These are phyloP conservation scores for Mycocentrospora acerina DNA, from an alignment of 2,329 filamentous ascomycete genomes.

Conservation along the genomic window DNA sequence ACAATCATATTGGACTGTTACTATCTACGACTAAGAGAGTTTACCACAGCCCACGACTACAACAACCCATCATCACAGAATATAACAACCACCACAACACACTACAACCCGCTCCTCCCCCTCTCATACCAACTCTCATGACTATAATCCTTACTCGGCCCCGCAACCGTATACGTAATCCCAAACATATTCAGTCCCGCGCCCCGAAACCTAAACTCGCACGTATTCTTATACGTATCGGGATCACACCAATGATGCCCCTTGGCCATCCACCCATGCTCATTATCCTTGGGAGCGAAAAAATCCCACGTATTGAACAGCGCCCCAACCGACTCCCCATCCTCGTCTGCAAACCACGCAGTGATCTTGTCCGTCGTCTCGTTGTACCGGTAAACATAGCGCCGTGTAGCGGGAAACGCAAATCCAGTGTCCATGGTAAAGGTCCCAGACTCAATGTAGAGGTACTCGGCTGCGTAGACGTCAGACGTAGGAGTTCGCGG, in stretches of 20 bases:
- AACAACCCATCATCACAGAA: too few species aligned
- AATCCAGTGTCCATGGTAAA: slow-evolving; percentile 61
- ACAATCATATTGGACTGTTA: too few species aligned
- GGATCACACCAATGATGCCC: slow-evolving; percentile 70
- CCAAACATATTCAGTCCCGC: slow-evolving; percentile 28
- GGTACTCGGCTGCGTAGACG: slow-evolving; percentile 56
- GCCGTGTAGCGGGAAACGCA: slow-evolving; percentile 61
- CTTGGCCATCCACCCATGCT: slow-evolving; percentile 61
- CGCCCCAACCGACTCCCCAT: slow-evolving; percentile 71
- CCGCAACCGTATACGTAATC: slow-evolving; percentile 66
- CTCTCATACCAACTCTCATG: slow-evolving; percentile 42
- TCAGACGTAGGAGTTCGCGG: slow-evolving; percentile 59
- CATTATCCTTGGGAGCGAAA: slow-evolving; percentile 31
- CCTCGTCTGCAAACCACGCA: slow-evolving; percentile 73
- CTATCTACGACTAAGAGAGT: too few species aligned
- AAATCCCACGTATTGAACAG: slow-evolving; percentile 76
- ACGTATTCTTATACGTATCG: slow-evolving; percentile 70
- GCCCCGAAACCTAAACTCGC: slow-evolving; percentile 60
- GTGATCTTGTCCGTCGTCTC: slow-evolving; percentile 62
- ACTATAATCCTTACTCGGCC: slow-evolving; percentile 73
- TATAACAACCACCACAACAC: too few species aligned
- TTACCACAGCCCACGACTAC: too few species aligned
- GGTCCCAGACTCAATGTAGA: slow-evolving; percentile 66
- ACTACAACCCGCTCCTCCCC: slow-evolving; percentile 1
- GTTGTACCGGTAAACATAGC: slow-evolving; percentile 73